Base-by-base conservation (phyloP, 2,329 filamentous ascomycete species). In the Exophiala calicioides region DNA sequence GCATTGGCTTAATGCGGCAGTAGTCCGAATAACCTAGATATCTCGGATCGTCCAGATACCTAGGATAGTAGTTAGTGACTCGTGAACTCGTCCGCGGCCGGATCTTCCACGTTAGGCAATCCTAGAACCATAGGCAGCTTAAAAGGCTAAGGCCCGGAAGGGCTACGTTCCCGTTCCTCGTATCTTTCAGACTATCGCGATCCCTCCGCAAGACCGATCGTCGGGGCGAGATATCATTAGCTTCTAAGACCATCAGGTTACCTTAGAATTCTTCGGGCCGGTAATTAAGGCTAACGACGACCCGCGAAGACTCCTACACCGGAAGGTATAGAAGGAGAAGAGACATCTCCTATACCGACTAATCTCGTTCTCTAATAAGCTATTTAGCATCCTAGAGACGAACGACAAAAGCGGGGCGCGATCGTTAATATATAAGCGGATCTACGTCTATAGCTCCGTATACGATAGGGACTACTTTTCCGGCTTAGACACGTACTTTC, bases 21-120 rank as follows among this genome's bases (percentile, higher is more conserved):
- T n/a, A n/a, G n/a, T n/a, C n/a, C n/a, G n/a, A n/a, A n/a, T n/a
- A n/a, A n/a, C n/a, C n/a, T n/a, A n/a, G n/a, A n/a, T n/a, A n/a
- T n/a, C n/a, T n/a, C n/a, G n/a, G n/a, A n/a, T n/a, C n/a, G n/a
- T n/a, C n/a, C n/a, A n/a, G n/a, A n/a, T n/a, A n/a, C n/a, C n/a
- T n/a, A n/a, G n/a, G n/a, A n/a, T n/a, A n/a, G n/a, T n/a, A n/a
- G n/a, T n/a, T n/a, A n/a, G n/a, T n/a, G n/a, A n/a, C n/a, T n/a
- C n/a, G n/a, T n/a, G n/a, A n/a, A n/a, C n/a, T n/a, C n/a, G n/a
- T n/a, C n/a, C n/a, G n/a, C n/a, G 19, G 19, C 13, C 33, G 24
- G 24, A 27, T 27, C 34, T 37, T 37, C 34, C 34, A 18, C 9
- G 12, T 37, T 18, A 20, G 34, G 13, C 34, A 37, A 27, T 27